Evolutionary conservation across 225 moss, liverwort and hornwort species (phyloP), one percentile per base, ranked within the genome.

Genomic region (Sphagnum tenellum): DNA sequence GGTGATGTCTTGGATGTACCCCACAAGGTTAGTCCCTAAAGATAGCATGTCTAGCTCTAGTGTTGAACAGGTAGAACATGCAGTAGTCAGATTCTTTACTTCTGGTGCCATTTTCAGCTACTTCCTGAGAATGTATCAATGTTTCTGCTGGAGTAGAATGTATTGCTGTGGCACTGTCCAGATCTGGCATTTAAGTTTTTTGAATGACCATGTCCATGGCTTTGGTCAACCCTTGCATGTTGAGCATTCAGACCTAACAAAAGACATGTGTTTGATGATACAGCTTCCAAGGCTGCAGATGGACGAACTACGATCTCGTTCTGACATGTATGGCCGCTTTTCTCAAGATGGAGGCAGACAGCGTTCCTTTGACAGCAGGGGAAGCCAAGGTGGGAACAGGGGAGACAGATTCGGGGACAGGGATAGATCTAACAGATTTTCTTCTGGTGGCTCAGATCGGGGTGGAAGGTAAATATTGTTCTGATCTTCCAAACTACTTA

Each of bases 261-360:
- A 29, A 29, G 29, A 29, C 29, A 29, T 29, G 29, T 29, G 29
- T 29, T 29, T 29, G 29, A 66, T 54, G 5, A 6, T 54, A 57
- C 69, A 89, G 89, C 75, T 93, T 66, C 92, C 92, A 56, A 84
- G 69, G 62, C 60, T 93, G 12, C 76, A 80, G 57, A 85, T 88
- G 46, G 81, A 70, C 49, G 92, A 88, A 2, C 29, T 29, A 29
- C 77, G 83, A 48, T 73, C 79, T 2, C 75, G 83, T 59, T 76
- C 74, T 69, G 92, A 93, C 63, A 86, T 77, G 75, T 93, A 93
- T 68, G 92, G 89, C 12, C 75, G 92, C 14, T 81, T 88, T 48
- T 85, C 85, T 63, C 76, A 81, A 56, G 56, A 73, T 46, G 78
- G 79, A 29, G 81, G 70, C 10, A 76, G 85, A 46, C 69, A 80